Conservation (phyloP, 1,284 basidiomycete genomes). For the Termitomyces sp. region DNA sequence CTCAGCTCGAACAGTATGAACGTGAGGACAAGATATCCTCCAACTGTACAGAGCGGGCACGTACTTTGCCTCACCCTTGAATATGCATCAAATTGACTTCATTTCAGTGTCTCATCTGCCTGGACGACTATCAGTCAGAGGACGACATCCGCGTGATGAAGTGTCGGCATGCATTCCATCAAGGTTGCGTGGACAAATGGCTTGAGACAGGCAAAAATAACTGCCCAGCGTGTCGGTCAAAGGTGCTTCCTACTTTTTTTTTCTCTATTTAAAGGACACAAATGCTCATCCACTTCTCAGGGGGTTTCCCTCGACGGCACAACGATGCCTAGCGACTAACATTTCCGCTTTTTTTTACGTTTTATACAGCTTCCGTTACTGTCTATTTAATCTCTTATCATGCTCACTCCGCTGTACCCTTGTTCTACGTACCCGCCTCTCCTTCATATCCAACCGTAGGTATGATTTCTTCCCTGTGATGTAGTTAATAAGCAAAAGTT, state of each 20-base stretch:
- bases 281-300: conserved; percentile 3
- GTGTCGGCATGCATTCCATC: conserved; percentile 85
- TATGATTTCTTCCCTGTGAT: conserved; percentile 2
- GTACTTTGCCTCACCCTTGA: conserved; percentile 22
- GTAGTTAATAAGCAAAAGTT: conserved; percentile 13
- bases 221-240: conserved; percentile 83
- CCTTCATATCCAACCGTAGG: conserved; percentile 5
- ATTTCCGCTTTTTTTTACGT: background rate
- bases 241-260: conserved; percentile 33
- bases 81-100: conserved; percentile 7
- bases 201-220: conserved; percentile 81
- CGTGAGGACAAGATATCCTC: conserved; percentile 58
- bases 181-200: conserved; percentile 84
- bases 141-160: conserved; percentile 75
- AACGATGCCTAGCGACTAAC: background rate
- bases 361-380: background rate
- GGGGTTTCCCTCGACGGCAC: conserved; percentile 11
- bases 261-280: background rate
- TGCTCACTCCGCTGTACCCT: conserved; percentile 6
- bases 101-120: conserved; percentile 69
- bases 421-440: conserved; percentile 3
- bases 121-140: conserved; percentile 73
- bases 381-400: conserved; percentile 3
- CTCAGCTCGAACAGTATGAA: conserved; percentile 48
- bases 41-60: conserved; percentile 74